Conservation (phyloP, 139 green algal genomes). For the Spirogloea muscicola region DNA sequence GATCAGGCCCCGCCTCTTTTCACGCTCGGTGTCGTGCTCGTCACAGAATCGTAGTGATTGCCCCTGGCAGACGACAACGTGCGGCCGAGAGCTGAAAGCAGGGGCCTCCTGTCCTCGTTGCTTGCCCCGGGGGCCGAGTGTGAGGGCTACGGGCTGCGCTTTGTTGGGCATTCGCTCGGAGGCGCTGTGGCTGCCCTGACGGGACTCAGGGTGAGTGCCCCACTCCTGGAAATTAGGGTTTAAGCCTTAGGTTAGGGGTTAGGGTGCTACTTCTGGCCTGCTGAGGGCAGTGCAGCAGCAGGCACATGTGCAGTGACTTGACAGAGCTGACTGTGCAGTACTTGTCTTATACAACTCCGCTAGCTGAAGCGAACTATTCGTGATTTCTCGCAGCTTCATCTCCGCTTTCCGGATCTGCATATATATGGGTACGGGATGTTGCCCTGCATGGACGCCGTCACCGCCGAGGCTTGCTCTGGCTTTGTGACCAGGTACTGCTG, state of each 20-base stretch:
- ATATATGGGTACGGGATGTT: conserved; percentile 6
- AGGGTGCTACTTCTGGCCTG: neutral
- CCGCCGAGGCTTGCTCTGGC: conserved; percentile 9
- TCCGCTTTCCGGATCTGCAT: conserved; percentile 6
- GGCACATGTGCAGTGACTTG: neutral
- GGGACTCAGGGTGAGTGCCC: conserved; percentile 10
- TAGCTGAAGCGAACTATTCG: neutral
- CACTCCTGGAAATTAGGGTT: too few species aligned
- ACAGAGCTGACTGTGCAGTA: neutral
- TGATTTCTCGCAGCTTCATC: conserved; percentile 1
- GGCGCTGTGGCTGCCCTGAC: conserved; percentile 7
- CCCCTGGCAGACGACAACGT: too few species aligned
- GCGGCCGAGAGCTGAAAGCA: too few species aligned
- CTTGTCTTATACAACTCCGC: too few species aligned
- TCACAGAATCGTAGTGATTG: too few species aligned
- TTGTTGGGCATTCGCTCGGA: conserved; percentile 34
- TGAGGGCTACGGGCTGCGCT: conserved; percentile 23
- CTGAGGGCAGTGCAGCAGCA: neutral
- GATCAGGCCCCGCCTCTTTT: too few species aligned
- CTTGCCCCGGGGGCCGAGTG: conserved; percentile 16
- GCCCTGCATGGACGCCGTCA: conserved; percentile 16
- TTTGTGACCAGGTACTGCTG: conserved; percentile 42
- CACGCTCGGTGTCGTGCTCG: too few species aligned
- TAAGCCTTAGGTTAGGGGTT: neutral
- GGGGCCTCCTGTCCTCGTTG: conserved; percentile 16